Evolutionary conservation across 495 filamentous ascomycete genomes (phyloP).

Genomic region (Staphylotrichum tortipilum): DNA sequence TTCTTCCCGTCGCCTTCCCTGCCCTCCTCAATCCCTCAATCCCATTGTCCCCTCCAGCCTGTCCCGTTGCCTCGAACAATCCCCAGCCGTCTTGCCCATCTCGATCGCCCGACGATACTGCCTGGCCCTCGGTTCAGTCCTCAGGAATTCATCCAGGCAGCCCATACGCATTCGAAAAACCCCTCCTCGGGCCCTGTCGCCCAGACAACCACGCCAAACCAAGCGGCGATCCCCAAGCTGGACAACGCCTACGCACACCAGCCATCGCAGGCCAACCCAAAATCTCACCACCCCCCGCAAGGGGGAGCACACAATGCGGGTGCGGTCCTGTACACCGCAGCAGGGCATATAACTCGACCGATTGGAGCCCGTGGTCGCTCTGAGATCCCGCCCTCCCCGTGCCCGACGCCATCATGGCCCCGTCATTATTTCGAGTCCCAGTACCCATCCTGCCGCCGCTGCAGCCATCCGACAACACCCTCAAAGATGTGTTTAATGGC

Average conservation of each 20-base stretch:
- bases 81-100: no score
- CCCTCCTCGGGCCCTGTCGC: not conserved
- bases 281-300: not conserved
- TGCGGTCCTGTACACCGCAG: conserved; percentile 2
- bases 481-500: not conserved
- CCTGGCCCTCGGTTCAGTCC: not conserved
- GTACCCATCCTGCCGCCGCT: conserved; percentile 4
- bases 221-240: not conserved
- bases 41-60: not conserved
- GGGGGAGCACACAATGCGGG: conserved; percentile 8
- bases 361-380: not conserved
- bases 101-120: not conserved
- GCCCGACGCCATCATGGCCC: conserved; percentile 3
- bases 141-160: not conserved
- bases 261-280: not conserved
- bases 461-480: not conserved
- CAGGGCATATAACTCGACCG: not conserved
- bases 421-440: conserved; percentile 12
- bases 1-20: no score
- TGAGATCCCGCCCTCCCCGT: no score
- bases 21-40: not conserved
- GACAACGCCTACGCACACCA: not conserved
- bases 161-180: not conserved
- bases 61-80: not conserved
- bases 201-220: not conserved